Evolutionary conservation across 225 moss, liverwort and hornwort species (phyloP).

Genomic region (Anthoceros angustus): DNA sequence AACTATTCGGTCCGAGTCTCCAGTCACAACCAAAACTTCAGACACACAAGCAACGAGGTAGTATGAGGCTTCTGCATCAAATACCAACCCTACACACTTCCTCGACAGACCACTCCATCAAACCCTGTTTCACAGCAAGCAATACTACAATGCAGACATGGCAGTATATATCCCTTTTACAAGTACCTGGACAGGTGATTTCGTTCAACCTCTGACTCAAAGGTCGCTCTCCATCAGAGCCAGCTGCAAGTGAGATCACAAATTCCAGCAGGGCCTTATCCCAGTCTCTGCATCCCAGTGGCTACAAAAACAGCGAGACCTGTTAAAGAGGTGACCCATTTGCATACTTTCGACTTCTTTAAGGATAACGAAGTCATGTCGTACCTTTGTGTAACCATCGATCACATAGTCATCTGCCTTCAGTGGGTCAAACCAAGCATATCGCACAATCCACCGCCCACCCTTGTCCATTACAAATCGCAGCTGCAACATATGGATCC

Average conservation of each 20-base stretch:
- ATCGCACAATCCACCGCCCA: slow-evolving; percentile 61
- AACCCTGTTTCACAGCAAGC: too few species aligned
- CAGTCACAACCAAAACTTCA: slow-evolving; percentile 44
- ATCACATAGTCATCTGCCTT: slow-evolving; percentile 63
- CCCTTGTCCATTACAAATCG: slow-evolving; percentile 62
- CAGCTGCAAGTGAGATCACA: slow-evolving; percentile 32
- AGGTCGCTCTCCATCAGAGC: slow-evolving; percentile 20
- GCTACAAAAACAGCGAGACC: slow-evolving; percentile 37
- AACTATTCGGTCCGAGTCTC: slow-evolving; percentile 71
- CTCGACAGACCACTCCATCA: too few species aligned
- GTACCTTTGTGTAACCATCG: slow-evolving; percentile 82
- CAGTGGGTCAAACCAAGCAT: slow-evolving; percentile 45
- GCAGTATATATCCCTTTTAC: neutral
- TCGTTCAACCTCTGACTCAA: slow-evolving; percentile 30
- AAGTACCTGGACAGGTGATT: slow-evolving; percentile 41
- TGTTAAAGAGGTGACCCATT: neutral
- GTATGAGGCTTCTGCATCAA: too few species aligned
- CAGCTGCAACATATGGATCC: slow-evolving; percentile 21
- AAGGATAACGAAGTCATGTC: neutral
- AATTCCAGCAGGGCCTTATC: slow-evolving; percentile 80
- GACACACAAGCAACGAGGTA: neutral
- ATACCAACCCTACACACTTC: too few species aligned
- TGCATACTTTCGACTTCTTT: neutral
- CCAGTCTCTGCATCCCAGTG: slow-evolving; percentile 82
- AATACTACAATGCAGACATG: neutral